Evolutionary conservation across 441 rosid species (phyloP).

Genomic region (Erysimum cheiri): DNA sequence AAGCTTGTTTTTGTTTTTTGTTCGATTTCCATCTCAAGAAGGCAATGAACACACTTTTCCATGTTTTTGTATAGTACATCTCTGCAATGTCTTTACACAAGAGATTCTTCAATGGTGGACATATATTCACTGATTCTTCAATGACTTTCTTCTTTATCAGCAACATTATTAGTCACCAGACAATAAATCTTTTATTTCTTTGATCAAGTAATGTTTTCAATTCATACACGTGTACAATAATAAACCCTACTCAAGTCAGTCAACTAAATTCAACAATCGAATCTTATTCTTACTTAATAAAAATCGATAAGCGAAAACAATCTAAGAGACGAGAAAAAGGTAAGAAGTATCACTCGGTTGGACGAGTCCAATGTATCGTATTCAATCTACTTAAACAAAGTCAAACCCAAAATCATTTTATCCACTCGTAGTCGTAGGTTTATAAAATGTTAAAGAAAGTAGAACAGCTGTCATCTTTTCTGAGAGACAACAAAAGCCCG

Average conservation of each 20-base stretch:
- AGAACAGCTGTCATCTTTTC: slow-evolving; percentile 1
- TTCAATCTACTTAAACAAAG: neutral
- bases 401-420: neutral
- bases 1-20: neutral
- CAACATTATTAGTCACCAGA: neutral
- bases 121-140: neutral
- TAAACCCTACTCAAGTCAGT: no score
- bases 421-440: neutral
- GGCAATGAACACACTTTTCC: slow-evolving; percentile 6
- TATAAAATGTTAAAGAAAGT: neutral
- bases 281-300: neutral
- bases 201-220: no score
- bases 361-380: neutral
- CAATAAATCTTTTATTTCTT: neutral
- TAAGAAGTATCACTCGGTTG: neutral
- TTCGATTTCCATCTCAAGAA: neutral
- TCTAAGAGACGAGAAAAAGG: no score
- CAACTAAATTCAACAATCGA: neutral
- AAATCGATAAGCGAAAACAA: neutral
- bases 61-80: neutral
- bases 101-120: slow-evolving; percentile 16
- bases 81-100: neutral
- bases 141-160: slow-evolving; percentile 8
- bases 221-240: no score
- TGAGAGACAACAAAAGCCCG: slow-evolving; percentile 1